Base-by-base conservation (phyloP, 805 yeast species). In the Candida pini region DNA sequence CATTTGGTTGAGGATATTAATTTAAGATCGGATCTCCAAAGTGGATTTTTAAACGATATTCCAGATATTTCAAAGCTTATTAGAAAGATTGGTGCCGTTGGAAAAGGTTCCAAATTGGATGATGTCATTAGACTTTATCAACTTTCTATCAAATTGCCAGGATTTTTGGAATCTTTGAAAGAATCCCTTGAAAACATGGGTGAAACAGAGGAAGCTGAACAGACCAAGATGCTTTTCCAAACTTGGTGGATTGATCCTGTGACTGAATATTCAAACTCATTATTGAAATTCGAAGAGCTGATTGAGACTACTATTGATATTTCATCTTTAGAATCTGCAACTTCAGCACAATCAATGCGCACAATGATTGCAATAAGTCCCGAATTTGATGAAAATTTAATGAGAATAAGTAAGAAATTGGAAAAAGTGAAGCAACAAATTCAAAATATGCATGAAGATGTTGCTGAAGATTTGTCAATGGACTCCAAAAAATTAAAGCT, bases 291-390 rank as follows among this genome's bases (percentile, higher is more conserved):
- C 26, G 81, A 83, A 54, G 95, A 87, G 53, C 68, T 92, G 53
- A 89, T 92, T 8, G 97, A 92, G 56, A 81, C 95, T 3, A 89
- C 97, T 0, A 79, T 92, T 18, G 98, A 92, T 53, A 65, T 92
- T 30, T 76, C 81, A 15, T 88, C 95, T 3, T 68, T 87, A 38
- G 89, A 84, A 30, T 70, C 79, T 29, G 85, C 86, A 34, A 95
- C 92, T 40, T 59, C 64, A 15, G 63, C 59, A 1, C 46, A 50
- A n/a, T 37, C 49, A 3, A 38, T 50, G 16, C 41, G 44, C n/a
- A 43, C 51, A 9, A 41, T 58, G 50, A 86, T 81, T 49, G 78
- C 83, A 46, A 85, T 92, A 35, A 82, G 80, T 45, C 87, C 96
- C 3, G 96, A 87, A 47, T 89, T 89, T 53, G 96, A 89, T 54